Percentiles rank a stretch among this genome's conserved stretches.
Conservation (phyloP, 1,284 basidiomycete species). For the Trametes polyzona region DNA sequence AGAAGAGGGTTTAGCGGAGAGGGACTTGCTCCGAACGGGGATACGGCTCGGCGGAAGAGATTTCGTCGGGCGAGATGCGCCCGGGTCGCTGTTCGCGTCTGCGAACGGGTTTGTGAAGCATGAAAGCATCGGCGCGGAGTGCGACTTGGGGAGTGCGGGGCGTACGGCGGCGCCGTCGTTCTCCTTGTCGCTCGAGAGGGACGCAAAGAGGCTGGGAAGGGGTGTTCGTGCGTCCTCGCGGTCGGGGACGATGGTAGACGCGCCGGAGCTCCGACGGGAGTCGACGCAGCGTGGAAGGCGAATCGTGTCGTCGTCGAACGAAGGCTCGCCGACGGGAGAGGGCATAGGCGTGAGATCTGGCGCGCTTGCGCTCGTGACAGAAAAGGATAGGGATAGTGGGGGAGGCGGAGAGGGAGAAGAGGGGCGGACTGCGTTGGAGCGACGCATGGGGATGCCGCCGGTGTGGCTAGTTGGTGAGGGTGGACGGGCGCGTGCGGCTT, state of each 20-base stretch:
- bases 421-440: not conserved
- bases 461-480: not conserved
- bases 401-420: not conserved
- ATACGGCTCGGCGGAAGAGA: conserved; percentile 12
- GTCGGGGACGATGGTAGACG: conserved; percentile 4
- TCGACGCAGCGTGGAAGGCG: not conserved
- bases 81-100: not conserved
- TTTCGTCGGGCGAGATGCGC: conserved; percentile 1
- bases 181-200: not conserved
- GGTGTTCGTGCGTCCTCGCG: not conserved
- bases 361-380: not conserved
- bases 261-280: not conserved
- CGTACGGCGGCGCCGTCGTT: not conserved
- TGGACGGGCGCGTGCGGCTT: not conserved
- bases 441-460: not conserved
- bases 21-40: conserved; percentile 13
- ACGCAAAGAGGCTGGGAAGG: not conserved
- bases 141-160: not conserved
- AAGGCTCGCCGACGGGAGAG: not conserved
- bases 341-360: not conserved
- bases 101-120: not conserved
- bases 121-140: not conserved
- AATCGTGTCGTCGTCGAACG: not conserved
- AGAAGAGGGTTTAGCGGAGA: not conserved
- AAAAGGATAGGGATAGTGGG: not conserved